Evolutionary conservation across 2,329 filamentous ascomycete species (phyloP), one percentile per base, ranked within the genome.

Genomic region (Epichloe elymi): DNA sequence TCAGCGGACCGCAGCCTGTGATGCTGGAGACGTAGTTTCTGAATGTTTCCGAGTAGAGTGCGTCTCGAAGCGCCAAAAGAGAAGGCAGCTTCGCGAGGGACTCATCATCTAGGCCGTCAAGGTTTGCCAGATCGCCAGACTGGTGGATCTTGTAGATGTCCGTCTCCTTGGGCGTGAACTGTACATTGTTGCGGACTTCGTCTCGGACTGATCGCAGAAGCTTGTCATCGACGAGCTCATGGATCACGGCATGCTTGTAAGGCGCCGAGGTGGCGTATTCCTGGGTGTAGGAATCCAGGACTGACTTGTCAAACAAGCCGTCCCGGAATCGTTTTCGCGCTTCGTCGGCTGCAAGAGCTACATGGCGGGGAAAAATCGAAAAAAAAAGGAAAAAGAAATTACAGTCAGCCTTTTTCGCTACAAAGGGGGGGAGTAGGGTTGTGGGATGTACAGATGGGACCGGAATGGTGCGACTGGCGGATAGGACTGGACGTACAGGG

Each of bases 91-190:
- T 89, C 55, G 85, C 78, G 50, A 97, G 78, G 6, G 90, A 89
- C 7, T 83, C 82, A 64, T 94, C 84, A 55, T 95, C 88, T 42
- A 98, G 79, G 23, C 93, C 93, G 68, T 96, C 91, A 53, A 98
- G 81, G 69, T 98, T 98, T 45, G 93, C 93, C 36, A 98, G 78
- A 66, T 98, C 93, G 57, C 93, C 93, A 4, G 91, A 97, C 73
- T 98, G 93, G 76, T 96, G 90, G 64, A 98, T 97, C 70, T 94
- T 95, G 79, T 98, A 98, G 61, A 98, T 98, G 67, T 98, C 93
- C 46, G 93, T 98, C 70, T 98, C 93, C 69, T 98, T 98, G 60
- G 90, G 90, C 12, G 93, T 96, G 72, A 98, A 98, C 58, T 87
- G 83, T 58, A 98, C 86, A 64, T 95, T 90, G 59, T 85, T 77